These are phyloP conservation scores for Aspergillus quadrilineatus DNA, from an alignment of 2,329 filamentous ascomycete species.

Conservation along the genomic window DNA sequence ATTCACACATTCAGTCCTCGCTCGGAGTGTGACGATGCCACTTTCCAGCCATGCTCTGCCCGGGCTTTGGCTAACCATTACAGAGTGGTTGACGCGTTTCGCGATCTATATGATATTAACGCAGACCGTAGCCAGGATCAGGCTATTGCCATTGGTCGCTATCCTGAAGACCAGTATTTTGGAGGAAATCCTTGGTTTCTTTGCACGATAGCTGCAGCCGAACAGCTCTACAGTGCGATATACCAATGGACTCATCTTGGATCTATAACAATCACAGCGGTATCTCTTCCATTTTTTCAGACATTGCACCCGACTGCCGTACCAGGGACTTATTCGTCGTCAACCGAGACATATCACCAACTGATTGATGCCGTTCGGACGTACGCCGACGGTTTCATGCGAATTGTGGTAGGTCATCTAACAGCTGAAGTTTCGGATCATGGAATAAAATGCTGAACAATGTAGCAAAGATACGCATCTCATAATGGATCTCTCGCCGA, in stretches of 20 bases:
- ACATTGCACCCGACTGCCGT: constrained; percentile 60
- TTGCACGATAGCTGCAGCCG: constrained; percentile 71
- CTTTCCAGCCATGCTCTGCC: constrained; percentile 76
- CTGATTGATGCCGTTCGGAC: constrained; percentile 61
- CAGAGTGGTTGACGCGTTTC: constrained; percentile 71
- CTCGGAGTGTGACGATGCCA: constrained; percentile 43
- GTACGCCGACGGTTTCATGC: constrained; percentile 61
- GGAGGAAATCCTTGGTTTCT: constrained; percentile 80
- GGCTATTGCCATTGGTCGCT: constrained; percentile 57
- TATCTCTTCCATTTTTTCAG: constrained; percentile 70
- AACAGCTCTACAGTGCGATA: constrained; percentile 75
- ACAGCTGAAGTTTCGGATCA: background rate
- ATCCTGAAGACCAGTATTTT: constrained; percentile 72
- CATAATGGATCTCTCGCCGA: constrained; percentile 40
- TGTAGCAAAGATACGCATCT: constrained; percentile 27
- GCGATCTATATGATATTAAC: constrained; percentile 63
- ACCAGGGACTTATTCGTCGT: constrained; percentile 64
- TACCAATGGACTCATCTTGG: constrained; percentile 67
- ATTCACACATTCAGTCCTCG: constrained; percentile 44
- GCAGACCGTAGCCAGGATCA: constrained; percentile 25
- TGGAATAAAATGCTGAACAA: background rate
- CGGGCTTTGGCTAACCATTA: constrained; percentile 73
- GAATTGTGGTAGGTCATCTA: constrained; percentile 39
- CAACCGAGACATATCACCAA: constrained; percentile 52
- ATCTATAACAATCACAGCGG: constrained; percentile 62